phyloP scores from a whole-genome alignment of 805 yeast species.

The Lipomyces anomalus region DNA sequence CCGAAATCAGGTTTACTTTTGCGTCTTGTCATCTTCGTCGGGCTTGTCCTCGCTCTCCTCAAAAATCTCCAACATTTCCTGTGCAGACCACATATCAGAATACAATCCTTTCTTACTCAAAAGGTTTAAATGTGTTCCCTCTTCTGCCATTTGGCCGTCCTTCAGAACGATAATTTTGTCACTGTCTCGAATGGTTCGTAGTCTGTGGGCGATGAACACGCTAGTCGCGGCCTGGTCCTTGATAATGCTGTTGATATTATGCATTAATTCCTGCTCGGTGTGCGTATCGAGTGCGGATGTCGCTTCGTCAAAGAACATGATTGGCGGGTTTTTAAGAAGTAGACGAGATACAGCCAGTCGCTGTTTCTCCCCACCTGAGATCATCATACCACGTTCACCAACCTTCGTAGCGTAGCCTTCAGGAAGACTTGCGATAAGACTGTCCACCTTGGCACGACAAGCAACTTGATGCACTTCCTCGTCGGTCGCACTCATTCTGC shows the following conservation, averaged over 20 bases:
- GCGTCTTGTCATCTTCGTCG: slow-evolving; percentile 12
- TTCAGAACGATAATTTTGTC: slow-evolving; percentile 86
- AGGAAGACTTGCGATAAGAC: slow-evolving; percentile 64
- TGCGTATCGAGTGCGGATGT: slow-evolving; percentile 95
- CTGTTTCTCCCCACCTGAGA: slow-evolving; percentile 98
- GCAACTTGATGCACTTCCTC: slow-evolving; percentile 64
- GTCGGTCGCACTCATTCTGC: slow-evolving; percentile 65
- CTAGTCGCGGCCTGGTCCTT: slow-evolving; percentile 58
- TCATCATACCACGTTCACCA: slow-evolving; percentile 97
- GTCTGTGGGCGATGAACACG: slow-evolving; percentile 87
- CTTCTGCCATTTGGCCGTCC: slow-evolving; percentile 75
- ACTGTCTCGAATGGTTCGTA: slow-evolving; percentile 82
- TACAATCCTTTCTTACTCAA: slow-evolving; percentile 59
- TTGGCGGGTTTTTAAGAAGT: slow-evolving; percentile 77
- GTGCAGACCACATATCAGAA: slow-evolving; percentile 82
- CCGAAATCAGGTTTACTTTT: too few species aligned
- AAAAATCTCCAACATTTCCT: slow-evolving; percentile 33
- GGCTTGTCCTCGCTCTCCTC: slow-evolving; percentile 16
- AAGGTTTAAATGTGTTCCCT: slow-evolving; percentile 72
- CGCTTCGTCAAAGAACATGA: slow-evolving; percentile 94
- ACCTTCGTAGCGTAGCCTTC: slow-evolving; percentile 81
- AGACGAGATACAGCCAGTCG: slow-evolving; percentile 89
- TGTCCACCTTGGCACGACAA: slow-evolving; percentile 60
- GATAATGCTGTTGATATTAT: slow-evolving; percentile 66
- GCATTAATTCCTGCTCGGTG: slow-evolving; percentile 79